Evolutionary conservation across 805 yeast species (phyloP), one percentile per base, ranked within the genome.

Genomic region (Lipomyces lipofer): DNA sequence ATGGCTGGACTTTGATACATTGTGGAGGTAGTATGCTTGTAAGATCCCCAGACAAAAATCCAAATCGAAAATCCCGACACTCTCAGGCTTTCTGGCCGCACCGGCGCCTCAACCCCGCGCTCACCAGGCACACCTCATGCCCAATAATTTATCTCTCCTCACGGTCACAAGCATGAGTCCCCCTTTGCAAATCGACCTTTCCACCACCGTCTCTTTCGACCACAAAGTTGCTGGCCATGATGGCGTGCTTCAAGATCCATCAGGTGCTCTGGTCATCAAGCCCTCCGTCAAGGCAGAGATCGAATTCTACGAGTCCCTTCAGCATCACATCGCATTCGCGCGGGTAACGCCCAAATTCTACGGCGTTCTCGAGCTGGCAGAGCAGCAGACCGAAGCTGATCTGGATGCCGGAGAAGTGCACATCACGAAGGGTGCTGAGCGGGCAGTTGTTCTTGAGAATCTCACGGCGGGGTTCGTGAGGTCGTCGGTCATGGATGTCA

Each of bases 201-300:
- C 56, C 3, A 6, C 48, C 10, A 60, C 61, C 19, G 42, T 51
- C 7, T 25, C 54, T 19, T 52, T 58, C 15, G 62, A 56, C 15
- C 42, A 49, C 65, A 86, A 83, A 70, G 98, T 94, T 2, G 98
- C 97, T 0, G 99, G 99, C 4, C 99, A 92, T 65, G 87, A 77
- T 4, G 98, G 96, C 0, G 79, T 86, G 2, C 63, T 88, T 50
- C 78, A 80, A 9, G 82, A 82, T 58, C 77, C 69, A 5, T 80
- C 79, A 38, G 95, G 90, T 0, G 70, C 80, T 6, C 71, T 92
- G 13, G 85, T 91, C 61, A 80, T 88, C 52, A 92, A 94, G 69
- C 83, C 84, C 0, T 75, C 91, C 0, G 67, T 72, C 0, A 69
- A 69, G 24, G 82, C 80, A 60, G 99, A 92, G 69, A 69, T 86